Base-by-base conservation (phyloP, 805 yeast species). In the Maudiozyma saulgeensis region DNA sequence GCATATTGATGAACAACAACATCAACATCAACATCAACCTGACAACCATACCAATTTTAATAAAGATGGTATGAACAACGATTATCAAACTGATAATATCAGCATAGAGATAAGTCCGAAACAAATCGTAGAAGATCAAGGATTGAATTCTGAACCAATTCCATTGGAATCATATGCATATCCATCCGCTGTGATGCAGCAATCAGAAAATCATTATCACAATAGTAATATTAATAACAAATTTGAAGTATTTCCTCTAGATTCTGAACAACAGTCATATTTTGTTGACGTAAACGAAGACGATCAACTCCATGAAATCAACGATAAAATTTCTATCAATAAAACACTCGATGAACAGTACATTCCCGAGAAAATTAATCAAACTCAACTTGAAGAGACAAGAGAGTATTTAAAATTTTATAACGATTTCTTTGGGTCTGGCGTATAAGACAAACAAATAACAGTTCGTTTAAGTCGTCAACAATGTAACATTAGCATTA, bases 321-420 rank as follows among this genome's bases (percentile, higher is more conserved):
- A 21, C 2, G 43, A 41, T n/a, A 15, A n/a, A 6, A 26, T n/a
- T 13, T 26, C 43, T 1, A 46, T 48, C 40, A 47, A 53, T 25
- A 38, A 46, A 37, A 39, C 46, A 7, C 31, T 50, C 6, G 26
- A 18, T 6, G 40, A n/a, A 28, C 50, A 50, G 11, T 47, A 56
- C 53, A 57, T 57, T 21, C 56, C 55, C 0, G 35, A 48, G 4
- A 50, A 47, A 19, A 43, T 63, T 38, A 55, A 59, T 41, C 61
- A 60, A 37, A 53, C 51, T 12, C 64, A 61, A 25, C 43, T 57
- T 26, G 55, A 60, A 43, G 68, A 64, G 42, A 58, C 60, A 9
- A 57, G 61, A 48, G 63, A 63, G 43, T 65, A 61, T 50, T 26
- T 63, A 48, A 58, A 63, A 41, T 63, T 65, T 45, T 65, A 63